Percentiles rank a stretch among this genome's conserved stretches.
phyloP scores from a whole-genome alignment of 331 rosid species.

The Pyracantha coccinea region DNA sequence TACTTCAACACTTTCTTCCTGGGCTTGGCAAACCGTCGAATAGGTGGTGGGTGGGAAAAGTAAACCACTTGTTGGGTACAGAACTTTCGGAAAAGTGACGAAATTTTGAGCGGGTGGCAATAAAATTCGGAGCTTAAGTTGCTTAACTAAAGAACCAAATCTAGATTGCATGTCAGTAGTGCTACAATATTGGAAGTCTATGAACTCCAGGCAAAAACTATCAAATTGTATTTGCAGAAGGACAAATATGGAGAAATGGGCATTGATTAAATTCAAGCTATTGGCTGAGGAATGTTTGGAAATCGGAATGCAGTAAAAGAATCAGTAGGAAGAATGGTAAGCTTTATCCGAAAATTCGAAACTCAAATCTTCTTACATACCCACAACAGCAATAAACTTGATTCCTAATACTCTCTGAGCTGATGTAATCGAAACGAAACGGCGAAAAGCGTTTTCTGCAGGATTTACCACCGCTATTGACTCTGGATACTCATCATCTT shows the following conservation, averaged over 20 bases:
- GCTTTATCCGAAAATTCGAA: neutral
- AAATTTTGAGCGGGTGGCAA: neutral
- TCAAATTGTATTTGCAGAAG: neutral
- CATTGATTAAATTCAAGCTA: neutral
- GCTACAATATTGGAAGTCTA: neutral
- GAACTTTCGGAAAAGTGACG: neutral
- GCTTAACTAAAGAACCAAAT: constrained; percentile 17
- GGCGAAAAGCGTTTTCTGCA: neutral
- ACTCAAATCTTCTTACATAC: neutral
- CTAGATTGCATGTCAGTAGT: constrained; percentile 24
- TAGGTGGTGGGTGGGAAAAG: constrained; percentile 28
- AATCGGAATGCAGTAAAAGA: neutral
- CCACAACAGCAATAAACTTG: neutral
- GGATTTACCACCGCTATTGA: neutral
- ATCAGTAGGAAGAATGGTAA: neutral
- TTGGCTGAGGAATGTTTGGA: neutral
- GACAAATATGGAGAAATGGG: constrained; percentile 3
- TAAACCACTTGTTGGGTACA: neutral
- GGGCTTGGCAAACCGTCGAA: constrained; percentile 47
- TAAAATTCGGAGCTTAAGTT: constrained; percentile 20
- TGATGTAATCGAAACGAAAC: neutral
- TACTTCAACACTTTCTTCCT: constrained; percentile 17
- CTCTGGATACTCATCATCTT: neutral
- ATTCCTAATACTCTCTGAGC: neutral
- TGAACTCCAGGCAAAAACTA: neutral